A percentile compares a stretch with the other conserved stretches of the same genome.
Evolutionary conservation across 352 stramenopile genomes (phyloP).

Genomic region (Pythium plurisporium): DNA sequence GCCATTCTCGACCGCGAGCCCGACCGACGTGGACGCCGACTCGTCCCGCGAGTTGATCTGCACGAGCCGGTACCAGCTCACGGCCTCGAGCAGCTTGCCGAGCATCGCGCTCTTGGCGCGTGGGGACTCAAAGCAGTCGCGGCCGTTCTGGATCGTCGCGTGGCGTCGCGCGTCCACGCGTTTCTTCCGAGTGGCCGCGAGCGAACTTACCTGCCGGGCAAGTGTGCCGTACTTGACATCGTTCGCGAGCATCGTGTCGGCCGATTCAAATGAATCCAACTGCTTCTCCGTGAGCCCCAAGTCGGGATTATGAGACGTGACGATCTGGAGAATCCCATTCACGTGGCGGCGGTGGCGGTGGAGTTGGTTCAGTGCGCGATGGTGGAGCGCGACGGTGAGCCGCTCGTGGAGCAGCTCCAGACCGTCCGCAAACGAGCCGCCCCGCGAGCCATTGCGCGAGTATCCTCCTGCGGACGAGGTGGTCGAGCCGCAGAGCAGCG

Average conservation of each 20-base stretch:
- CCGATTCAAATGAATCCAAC: constrained; percentile 73
- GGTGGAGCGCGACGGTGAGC: constrained; percentile 49
- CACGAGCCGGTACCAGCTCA: constrained; percentile 83
- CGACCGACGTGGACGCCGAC: constrained; percentile 46
- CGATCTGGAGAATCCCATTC: constrained; percentile 73
- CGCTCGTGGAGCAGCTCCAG: constrained; percentile 51
- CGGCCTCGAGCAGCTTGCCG: constrained; percentile 68
- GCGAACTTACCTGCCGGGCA: constrained; percentile 47
- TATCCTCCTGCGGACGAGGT: constrained; percentile 17
- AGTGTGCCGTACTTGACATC: constrained; percentile 76
- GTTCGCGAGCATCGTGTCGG: constrained; percentile 61
- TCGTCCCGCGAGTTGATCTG: constrained; percentile 72
- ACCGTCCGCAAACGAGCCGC: constrained; percentile 30
- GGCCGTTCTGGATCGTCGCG: constrained; percentile 59
- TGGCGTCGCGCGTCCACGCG: constrained; percentile 42
- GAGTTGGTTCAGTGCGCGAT: constrained; percentile 74
- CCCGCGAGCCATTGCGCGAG: neutral
- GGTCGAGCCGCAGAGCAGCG: constrained; percentile 50
- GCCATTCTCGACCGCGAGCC: too few species aligned
- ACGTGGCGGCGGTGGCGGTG: constrained; percentile 75
- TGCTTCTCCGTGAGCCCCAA: constrained; percentile 76
- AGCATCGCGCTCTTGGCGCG: constrained; percentile 61
- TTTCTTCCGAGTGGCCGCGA: constrained; percentile 40
- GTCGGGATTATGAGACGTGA: constrained; percentile 75
- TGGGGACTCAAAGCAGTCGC: constrained; percentile 56